These are phyloP conservation scores for Urochloa ruziziensis DNA, from an alignment of 176 grass and related monocot genomes.

Conservation along the genomic window DNA sequence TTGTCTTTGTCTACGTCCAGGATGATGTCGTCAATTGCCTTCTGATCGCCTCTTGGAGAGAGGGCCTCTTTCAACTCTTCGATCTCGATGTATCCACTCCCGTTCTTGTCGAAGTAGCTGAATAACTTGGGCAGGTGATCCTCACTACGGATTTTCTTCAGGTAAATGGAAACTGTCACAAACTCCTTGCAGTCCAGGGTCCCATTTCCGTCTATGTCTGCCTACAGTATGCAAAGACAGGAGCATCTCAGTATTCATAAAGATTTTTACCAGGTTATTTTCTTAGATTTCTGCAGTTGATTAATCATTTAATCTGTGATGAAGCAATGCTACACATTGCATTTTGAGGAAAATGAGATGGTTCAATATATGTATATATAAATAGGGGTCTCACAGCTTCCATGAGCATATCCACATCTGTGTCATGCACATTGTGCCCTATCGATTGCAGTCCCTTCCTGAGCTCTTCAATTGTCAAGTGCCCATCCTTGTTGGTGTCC, in stretches of 20 bases:
- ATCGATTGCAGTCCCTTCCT: constrained; percentile 62
- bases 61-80: constrained; percentile 83
- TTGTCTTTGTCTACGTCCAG: constrained; percentile 76
- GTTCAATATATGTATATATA: neutral
- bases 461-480: constrained; percentile 74
- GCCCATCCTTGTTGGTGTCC: constrained; percentile 83
- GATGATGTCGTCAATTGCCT: constrained; percentile 72
- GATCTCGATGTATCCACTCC: constrained; percentile 78
- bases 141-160: constrained; percentile 79
- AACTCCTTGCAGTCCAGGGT: constrained; percentile 88
- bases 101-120: constrained; percentile 82
- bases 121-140: constrained; percentile 83
- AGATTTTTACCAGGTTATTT: too few relatives aligned
- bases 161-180: constrained; percentile 78
- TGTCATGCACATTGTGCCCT: constrained; percentile 57
- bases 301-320: too few relatives aligned
- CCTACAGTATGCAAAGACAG: constrained; percentile 38
- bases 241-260: neutral
- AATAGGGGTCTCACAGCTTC: constrained; percentile 64
- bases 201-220: constrained; percentile 78
- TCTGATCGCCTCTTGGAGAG: constrained; percentile 61
- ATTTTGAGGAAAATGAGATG: neutral
- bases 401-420: constrained; percentile 75
- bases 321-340: too few relatives aligned
- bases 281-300: too few relatives aligned